A percentile compares a stretch with the other conserved stretches of the same genome.
These are phyloP conservation scores for Trametes sp. DNA, from an alignment of 1,284 basidiomycete genomes.

Conservation along the genomic window DNA sequence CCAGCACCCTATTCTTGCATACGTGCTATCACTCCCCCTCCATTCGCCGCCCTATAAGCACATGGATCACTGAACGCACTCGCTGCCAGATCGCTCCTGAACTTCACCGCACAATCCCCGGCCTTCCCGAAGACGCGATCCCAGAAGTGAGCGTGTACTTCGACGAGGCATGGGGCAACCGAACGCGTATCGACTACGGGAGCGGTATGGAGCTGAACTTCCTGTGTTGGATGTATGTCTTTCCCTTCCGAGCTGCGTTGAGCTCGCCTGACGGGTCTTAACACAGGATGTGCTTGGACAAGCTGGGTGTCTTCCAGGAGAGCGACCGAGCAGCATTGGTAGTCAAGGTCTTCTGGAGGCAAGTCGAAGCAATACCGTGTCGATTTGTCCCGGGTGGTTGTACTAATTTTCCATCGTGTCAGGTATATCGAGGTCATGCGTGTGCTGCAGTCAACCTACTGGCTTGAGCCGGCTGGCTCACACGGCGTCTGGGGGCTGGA, in stretches of 20 bases:
- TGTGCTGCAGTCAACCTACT: slow-evolving; percentile 91
- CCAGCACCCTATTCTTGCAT: neutral
- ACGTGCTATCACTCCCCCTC: neutral
- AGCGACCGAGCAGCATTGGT: slow-evolving; percentile 84
- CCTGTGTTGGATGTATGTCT: slow-evolving; percentile 92
- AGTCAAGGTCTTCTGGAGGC: slow-evolving; percentile 92
- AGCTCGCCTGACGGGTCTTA: too few species aligned
- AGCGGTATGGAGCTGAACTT: slow-evolving; percentile 99
- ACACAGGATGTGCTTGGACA: slow-evolving; percentile 81
- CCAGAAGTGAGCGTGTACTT: slow-evolving; percentile 85
- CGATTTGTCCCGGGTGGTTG: neutral
- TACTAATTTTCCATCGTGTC: neutral
- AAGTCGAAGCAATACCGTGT: neutral
- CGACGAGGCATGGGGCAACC: slow-evolving; percentile 90
- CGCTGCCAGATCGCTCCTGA: slow-evolving; percentile 49
- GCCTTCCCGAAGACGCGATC: slow-evolving; percentile 63
- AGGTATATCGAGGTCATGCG: slow-evolving; percentile 94
- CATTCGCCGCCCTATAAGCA: neutral
- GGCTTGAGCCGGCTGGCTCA: slow-evolving; percentile 97
- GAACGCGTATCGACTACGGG: slow-evolving; percentile 95
- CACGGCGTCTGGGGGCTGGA: slow-evolving; percentile 99
- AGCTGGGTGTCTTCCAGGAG: slow-evolving; percentile 71
- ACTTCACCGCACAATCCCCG: slow-evolving; percentile 66
- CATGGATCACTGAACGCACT: neutral
- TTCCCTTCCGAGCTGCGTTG: too few species aligned